Percentiles rank a stretch among this genome's conserved stretches.
Conservation (phyloP, 805 yeast genomes). For the Candida stauntonica region DNA sequence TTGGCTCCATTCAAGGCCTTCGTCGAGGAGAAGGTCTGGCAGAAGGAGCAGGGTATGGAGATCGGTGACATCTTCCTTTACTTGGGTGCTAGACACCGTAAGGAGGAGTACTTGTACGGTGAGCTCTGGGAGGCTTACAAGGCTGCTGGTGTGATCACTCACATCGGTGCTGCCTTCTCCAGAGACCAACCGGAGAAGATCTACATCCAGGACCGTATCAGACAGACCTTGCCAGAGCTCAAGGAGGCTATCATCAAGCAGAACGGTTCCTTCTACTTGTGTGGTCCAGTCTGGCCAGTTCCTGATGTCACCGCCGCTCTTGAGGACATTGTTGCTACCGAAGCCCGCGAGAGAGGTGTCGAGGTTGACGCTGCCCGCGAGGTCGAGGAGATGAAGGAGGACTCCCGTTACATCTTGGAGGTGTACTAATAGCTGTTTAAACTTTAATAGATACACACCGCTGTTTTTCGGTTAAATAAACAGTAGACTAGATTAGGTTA, state of each 20-base stretch:
- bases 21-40: conserved; percentile 93
- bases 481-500: neutral
- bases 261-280: conserved; percentile 87
- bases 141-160: conserved; percentile 88
- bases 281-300: conserved; percentile 99
- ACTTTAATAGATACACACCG: neutral
- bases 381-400: conserved; percentile 91
- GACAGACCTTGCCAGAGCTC: conserved; percentile 67
- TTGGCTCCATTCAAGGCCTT: conserved; percentile 98
- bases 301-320: conserved; percentile 92
- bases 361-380: conserved; percentile 69
- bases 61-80: conserved; percentile 86
- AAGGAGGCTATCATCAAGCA: conserved; percentile 74
- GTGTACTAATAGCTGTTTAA: conserved; percentile 55
- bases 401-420: conserved; percentile 86
- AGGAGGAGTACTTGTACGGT: conserved; percentile 93
- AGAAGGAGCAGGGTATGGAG: conserved; percentile 78
- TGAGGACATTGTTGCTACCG: conserved; percentile 70
- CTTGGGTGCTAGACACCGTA: conserved; percentile 92
- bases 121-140: conserved; percentile 96
- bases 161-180: conserved; percentile 96
- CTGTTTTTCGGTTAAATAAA: neutral
- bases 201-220: conserved; percentile 90
- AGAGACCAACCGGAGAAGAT: conserved; percentile 95
- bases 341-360: conserved; percentile 64